Base-by-base conservation (phyloP, 1,284 basidiomycete species). In the Takashimella tepidaria region DNA sequence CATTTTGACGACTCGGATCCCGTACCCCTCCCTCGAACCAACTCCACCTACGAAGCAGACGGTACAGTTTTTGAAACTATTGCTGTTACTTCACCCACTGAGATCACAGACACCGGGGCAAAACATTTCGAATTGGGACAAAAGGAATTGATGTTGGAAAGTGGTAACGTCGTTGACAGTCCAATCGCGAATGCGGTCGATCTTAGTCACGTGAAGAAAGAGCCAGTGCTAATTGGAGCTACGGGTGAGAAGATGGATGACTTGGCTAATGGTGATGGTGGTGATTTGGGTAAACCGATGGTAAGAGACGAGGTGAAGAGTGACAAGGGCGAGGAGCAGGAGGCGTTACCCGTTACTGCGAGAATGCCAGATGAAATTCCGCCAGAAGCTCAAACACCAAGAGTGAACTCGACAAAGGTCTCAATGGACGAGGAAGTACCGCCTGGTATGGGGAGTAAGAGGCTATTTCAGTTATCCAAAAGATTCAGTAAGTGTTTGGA, bases 391-490 rank as follows among this genome's bases (percentile, higher is more conserved):
- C 22, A 40, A 22, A 44, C 44, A 49, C 4, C 2, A 23, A 41
- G 11, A 20, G 46, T 47, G 37, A 48, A 49, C 20, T 23, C 31
- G 31, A 53, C 54, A 13, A 50, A 47, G 22, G 26, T 50, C 13
- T 58, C 57, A 8, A 49, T 55, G 13, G 62, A 66, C 26, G 54
- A 55, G 40, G 63, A 62, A 13, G 47, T 61, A 11, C 64, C 59
- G 6, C 69, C 68, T 0, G 69, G 67, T 0, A 61, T 60, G 11
- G 72, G 72, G 1, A 70, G 68, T 45, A 67, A 64, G 46, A 56
- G 74, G 42, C 68, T 76, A 67, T 73, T 72, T 53, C 61, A 73
- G 56, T 58, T 76, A 47, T 70, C 68, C 1, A 72, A 74, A 52
- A 69, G 63, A 47, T 76, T 76, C 53, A 76, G 68, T 72, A 51